Evolutionary conservation across 2,329 filamentous ascomycete genomes (phyloP).

Genomic region (Calonectria pteridis): DNA sequence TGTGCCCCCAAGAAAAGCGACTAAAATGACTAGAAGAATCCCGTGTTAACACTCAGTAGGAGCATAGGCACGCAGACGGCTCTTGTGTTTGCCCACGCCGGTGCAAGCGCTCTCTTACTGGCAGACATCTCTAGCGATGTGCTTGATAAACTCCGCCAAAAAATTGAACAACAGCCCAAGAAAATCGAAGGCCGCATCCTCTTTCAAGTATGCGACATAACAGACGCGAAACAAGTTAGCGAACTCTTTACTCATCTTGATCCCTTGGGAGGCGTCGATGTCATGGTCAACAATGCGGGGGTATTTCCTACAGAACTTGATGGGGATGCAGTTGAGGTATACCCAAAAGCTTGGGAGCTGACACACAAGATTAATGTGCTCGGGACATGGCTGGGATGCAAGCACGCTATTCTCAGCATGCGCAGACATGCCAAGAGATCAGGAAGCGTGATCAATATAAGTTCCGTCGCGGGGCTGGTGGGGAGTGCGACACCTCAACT

Average conservation of each 20-base stretch:
- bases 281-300: slow-evolving; percentile 96
- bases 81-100: not conserved
- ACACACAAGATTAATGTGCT: slow-evolving; percentile 95
- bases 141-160: not conserved
- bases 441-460: slow-evolving; percentile 80
- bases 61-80: not conserved
- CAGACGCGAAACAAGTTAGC: not conserved
- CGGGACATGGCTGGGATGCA: slow-evolving; percentile 93
- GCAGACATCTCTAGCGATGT: not conserved
- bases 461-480: slow-evolving; percentile 79
- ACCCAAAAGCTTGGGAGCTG: slow-evolving; percentile 91
- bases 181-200: not conserved
- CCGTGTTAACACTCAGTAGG: not conserved
- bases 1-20: too few relatives aligned
- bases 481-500: slow-evolving; percentile 79
- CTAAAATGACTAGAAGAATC: too few relatives aligned
- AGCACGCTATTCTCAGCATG: slow-evolving; percentile 86
- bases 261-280: slow-evolving; percentile 85
- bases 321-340: slow-evolving; percentile 82
- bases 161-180: not conserved
- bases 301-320: slow-evolving; percentile 87
- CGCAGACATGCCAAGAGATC: slow-evolving; percentile 81
- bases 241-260: slow-evolving; percentile 64
- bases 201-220: not conserved
- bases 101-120: not conserved